Conservation (phyloP, 2,329 filamentous ascomycete species). For the Westerdykella ornata region DNA sequence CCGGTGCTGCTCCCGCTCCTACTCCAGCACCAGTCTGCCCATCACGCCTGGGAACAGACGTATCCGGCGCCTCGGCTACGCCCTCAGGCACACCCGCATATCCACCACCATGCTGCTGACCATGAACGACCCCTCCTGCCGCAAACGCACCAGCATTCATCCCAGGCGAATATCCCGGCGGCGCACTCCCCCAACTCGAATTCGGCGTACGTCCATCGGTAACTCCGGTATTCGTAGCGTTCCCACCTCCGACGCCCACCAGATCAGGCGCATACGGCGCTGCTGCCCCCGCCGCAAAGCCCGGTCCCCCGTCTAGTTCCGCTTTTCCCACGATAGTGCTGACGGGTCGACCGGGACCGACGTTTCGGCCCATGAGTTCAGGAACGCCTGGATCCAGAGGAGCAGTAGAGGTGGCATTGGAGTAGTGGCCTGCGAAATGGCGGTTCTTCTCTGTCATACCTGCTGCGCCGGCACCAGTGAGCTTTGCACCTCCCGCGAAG, state of each 20-base stretch:
- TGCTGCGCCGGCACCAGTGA: constrained; percentile 9
- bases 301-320: constrained; percentile 25
- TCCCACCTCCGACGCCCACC: constrained; percentile 29
- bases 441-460: neutral
- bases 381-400: constrained; percentile 14
- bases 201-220: constrained; percentile 1
- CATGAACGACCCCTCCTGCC: neutral
- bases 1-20: constrained; percentile 7
- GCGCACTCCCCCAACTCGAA: constrained; percentile 22
- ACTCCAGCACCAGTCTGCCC: too few relatives aligned
- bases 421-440: neutral
- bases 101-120: too few relatives aligned
- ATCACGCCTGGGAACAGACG: constrained; percentile 1
- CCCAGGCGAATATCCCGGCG: constrained; percentile 26
- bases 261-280: constrained; percentile 23
- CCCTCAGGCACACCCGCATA: neutral
- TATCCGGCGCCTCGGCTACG: constrained; percentile 11
- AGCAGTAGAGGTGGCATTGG: neutral
- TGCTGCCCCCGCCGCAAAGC: constrained; percentile 18
- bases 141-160: constrained; percentile 9
- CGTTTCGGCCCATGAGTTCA: constrained; percentile 25
- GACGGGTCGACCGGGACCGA: constrained; percentile 25
- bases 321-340: constrained; percentile 24
- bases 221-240: constrained; percentile 1
- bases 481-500: constrained; percentile 19